A percentile compares a stretch with the other conserved stretches of the same genome.
phyloP scores from a whole-genome alignment of 2,329 filamentous ascomycete genomes.

The Pseudocercospora pini-densiflorae region DNA sequence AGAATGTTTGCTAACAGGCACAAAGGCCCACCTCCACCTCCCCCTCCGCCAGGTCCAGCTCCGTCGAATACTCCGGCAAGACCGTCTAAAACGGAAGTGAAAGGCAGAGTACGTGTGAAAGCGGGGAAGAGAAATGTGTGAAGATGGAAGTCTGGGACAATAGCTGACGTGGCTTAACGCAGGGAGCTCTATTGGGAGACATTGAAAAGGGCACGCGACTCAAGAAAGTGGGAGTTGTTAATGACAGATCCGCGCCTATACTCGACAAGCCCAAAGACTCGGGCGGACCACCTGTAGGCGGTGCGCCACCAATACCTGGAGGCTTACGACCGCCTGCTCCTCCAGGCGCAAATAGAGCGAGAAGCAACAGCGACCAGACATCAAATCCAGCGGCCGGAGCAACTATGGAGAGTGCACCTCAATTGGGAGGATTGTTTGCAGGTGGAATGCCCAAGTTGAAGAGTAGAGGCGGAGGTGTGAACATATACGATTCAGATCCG shows the following conservation, averaged over 20 bases:
- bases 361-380: conserved; percentile 80
- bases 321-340: conserved; percentile 75
- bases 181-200: conserved; percentile 87
- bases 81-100: conserved; percentile 59
- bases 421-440: conserved; percentile 85
- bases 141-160: conserved; percentile 1
- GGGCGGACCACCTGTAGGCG: conserved; percentile 65
- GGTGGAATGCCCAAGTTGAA: conserved; percentile 95
- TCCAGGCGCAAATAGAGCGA: conserved; percentile 63
- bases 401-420: conserved; percentile 68
- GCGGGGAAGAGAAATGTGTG: background rate
- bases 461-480: conserved; percentile 72
- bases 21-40: conserved; percentile 29
- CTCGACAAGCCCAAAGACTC: conserved; percentile 62
- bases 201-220: conserved; percentile 80
- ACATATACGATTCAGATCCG: conserved; percentile 72
- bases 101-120: conserved; percentile 64
- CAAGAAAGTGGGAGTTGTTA: conserved; percentile 81
- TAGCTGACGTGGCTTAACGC: conserved; percentile 20
- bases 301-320: conserved; percentile 80
- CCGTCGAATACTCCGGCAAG: conserved; percentile 57
- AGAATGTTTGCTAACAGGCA: conserved; percentile 14
- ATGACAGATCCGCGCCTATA: conserved; percentile 85
- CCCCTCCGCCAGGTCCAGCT: conserved; percentile 63
- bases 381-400: conserved; percentile 48